Evolutionary conservation across 169 alveolate species (phyloP), one percentile per base, ranked within the genome.

Genomic region (Eimeria brunetti): DNA sequence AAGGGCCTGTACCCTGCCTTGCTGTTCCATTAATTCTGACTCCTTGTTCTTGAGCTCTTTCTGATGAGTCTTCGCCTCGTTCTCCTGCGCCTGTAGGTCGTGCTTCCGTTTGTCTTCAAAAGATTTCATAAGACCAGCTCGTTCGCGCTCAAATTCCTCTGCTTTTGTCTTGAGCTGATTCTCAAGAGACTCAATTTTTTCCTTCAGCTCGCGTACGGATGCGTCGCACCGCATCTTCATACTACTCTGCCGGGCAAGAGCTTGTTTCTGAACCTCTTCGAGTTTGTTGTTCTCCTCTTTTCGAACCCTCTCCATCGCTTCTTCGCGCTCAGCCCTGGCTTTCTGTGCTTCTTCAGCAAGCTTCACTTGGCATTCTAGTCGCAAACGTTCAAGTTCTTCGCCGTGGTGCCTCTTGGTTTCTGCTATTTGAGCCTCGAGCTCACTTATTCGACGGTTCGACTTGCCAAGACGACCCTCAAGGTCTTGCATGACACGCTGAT

Each of bases 1-100:
- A 75, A 92, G 81, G 14, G 96, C 88, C 88, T 83, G 96, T 1
- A 92, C 85, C 38, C 89, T 92, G 89, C 88, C 85, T 53, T 92
- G 93, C 44, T 81, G 80, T 69, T 92, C 83, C 80, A 56, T 67
- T 56, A 71, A 36, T 27, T 81, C 96, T 16, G 88, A 78, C 38
- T 93, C 81, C 41, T 84, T 58, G 64, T 27, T 80, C 60, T 58
- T 84, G 8, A 60, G 67, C 67, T 75, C 89, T 62, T 80, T 75
- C 76, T 71, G 85, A 49, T 78, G 83, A 18, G 88, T 75, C 49
- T 76, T 69, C 60, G 36, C 81, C 85, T 91, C 81, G 69, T 62
- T 75, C 49, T 60, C 95, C 33, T 69, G 95, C 7, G 36, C 69
- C 36, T 62, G 58, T 9, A 51, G 69, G 76, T 78, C 60, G 33